These are phyloP conservation scores for Rhizoclosmatium sp. DNA, from an alignment of 192 early-diverging fungal species.

Conservation along the genomic window DNA sequence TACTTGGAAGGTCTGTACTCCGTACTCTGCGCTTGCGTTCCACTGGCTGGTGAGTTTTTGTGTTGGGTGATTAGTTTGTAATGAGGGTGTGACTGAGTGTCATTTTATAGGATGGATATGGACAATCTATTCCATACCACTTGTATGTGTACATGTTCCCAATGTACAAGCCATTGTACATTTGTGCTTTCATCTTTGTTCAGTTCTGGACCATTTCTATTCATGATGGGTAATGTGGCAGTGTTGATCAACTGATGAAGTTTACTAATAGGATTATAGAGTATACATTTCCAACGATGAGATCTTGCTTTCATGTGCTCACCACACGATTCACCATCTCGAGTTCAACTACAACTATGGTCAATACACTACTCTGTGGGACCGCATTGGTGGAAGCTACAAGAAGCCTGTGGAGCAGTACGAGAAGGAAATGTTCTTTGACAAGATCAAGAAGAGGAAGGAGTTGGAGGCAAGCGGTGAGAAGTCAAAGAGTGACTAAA, in stretches of 20 bases:
- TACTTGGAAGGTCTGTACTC: conserved; percentile 93
- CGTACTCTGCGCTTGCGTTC: conserved; percentile 96
- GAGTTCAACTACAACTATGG: conserved; percentile 99
- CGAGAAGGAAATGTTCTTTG: conserved; percentile 64
- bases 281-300: conserved; percentile 44
- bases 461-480: not conserved
- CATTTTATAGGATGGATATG: conserved; percentile 79
- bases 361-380: conserved; percentile 97
- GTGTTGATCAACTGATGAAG: not conserved
- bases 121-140: conserved; percentile 97
- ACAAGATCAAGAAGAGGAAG: conserved; percentile 37
- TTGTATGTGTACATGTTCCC: conserved; percentile 90
- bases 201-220: conserved; percentile 98
- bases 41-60: conserved; percentile 70
- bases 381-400: conserved; percentile 62
- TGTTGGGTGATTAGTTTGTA: not conserved
- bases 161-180: conserved; percentile 91
- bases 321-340: conserved; percentile 97
- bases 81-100: conserved; percentile 10
- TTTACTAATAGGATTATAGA: conserved; percentile 5
- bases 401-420: conserved; percentile 53
- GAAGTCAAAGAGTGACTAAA: not conserved
- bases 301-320: conserved; percentile 70
- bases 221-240: conserved; percentile 79
- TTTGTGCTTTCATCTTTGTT: conserved; percentile 84